A percentile compares a stretch with the other conserved stretches of the same genome.
phyloP scores from a whole-genome alignment of 2,329 filamentous ascomycete species.

The Xylaria sp. region DNA sequence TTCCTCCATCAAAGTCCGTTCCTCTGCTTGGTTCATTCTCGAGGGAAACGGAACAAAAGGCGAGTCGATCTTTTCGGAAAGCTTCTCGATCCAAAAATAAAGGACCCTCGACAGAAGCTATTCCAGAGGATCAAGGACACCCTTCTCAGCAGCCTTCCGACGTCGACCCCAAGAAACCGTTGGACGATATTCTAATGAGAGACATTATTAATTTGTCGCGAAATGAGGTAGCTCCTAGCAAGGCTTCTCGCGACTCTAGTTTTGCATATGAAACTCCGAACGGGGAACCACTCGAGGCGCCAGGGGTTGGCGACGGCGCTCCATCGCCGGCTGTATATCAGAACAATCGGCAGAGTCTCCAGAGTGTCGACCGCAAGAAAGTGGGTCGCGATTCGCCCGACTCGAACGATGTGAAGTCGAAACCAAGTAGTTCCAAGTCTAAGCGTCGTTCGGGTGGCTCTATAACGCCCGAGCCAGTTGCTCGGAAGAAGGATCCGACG shows the following conservation, averaged over 20 bases:
- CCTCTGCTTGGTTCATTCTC: conserved; percentile 65
- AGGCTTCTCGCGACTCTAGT: conserved; percentile 21
- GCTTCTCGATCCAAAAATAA: conserved; percentile 47
- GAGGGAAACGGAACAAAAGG: conserved; percentile 48
- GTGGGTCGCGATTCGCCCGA: conserved; percentile 48
- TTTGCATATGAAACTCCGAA: conserved; percentile 24
- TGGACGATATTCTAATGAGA: conserved; percentile 28
- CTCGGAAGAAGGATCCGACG: conserved; percentile 25
- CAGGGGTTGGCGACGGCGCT: conserved; percentile 56
- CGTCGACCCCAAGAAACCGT: conserved; percentile 22
- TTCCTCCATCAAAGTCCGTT: conserved; percentile 39
- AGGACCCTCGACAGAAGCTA: conserved; percentile 32
- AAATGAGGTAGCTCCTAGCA: conserved; percentile 19
- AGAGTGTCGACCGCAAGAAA: conserved; percentile 40
- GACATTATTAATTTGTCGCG: conserved; percentile 30
- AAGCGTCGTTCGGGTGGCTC: conserved; percentile 50
- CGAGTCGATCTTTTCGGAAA: conserved; percentile 49
- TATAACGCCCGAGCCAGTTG: conserved; percentile 35
- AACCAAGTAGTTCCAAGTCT: conserved; percentile 53
- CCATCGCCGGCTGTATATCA: conserved; percentile 65
- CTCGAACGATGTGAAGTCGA: conserved; percentile 39
- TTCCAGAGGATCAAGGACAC: conserved; percentile 40
- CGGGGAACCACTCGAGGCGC: conserved; percentile 24
- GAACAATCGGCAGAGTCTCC: conserved; percentile 47
- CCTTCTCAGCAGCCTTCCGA: conserved; percentile 24